These are phyloP conservation scores for Picea abies DNA, from an alignment of 83 land plant species.

Conservation along the genomic window DNA sequence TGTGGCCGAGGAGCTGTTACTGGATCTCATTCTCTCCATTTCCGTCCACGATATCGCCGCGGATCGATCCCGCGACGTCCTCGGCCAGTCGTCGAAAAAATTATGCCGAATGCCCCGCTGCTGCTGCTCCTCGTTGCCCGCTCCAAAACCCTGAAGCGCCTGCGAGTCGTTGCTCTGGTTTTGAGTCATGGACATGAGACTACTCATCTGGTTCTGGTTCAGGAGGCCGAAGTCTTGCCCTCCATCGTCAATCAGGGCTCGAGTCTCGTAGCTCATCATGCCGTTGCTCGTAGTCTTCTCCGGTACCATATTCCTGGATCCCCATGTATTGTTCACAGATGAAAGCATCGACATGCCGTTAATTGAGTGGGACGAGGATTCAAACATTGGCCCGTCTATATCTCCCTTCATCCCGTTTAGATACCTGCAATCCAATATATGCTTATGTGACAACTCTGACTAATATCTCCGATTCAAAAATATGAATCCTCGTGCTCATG, in stretches of 20 bases:
- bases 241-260: constrained; percentile 1
- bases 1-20: constrained; percentile 29
- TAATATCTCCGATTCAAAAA: too few relatives aligned
- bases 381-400: background rate
- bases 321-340: background rate
- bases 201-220: background rate
- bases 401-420: constrained; percentile 3
- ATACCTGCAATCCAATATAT: background rate
- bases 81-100: constrained; percentile 74
- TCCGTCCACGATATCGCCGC: constrained; percentile 45
- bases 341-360: background rate
- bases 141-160: too few relatives aligned
- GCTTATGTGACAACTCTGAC: too few relatives aligned
- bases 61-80: constrained; percentile 27
- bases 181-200: background rate
- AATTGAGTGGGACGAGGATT: background rate
- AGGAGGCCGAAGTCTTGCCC: constrained; percentile 1
- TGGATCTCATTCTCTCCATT: constrained; percentile 24
- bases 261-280: constrained; percentile 9
- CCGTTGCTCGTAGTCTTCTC: background rate
- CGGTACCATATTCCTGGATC: background rate
- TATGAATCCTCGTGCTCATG: too few relatives aligned
- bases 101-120: constrained; percentile 26
- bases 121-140: background rate
- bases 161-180: background rate